These are phyloP conservation scores for Staphylotrichum tortipilum DNA, from an alignment of 495 filamentous ascomycete genomes.

Conservation along the genomic window DNA sequence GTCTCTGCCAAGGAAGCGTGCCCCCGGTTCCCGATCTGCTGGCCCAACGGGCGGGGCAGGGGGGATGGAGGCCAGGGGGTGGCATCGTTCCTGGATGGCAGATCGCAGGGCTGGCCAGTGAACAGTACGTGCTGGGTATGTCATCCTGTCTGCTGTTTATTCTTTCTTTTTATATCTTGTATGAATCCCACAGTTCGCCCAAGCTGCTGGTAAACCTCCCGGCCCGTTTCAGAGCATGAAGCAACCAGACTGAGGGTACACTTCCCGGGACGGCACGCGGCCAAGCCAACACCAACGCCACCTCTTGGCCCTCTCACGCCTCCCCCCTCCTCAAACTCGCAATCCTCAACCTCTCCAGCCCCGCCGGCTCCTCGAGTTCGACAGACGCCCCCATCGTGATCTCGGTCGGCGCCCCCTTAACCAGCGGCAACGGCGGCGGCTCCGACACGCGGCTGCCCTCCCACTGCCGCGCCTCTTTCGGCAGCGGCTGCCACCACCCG, in stretches of 20 bases:
- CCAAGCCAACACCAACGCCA: neutral
- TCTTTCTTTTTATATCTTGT: too few species aligned
- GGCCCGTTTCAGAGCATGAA: too few species aligned
- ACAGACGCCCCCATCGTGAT: slow-evolving; percentile 31
- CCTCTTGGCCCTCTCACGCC: neutral
- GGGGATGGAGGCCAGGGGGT: too few species aligned
- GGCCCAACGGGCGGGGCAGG: too few species aligned
- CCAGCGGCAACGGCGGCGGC: slow-evolving; percentile 5
- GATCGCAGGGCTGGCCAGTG: too few species aligned
- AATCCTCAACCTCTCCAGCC: slow-evolving; percentile 31
- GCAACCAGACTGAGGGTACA: slow-evolving; percentile 1
- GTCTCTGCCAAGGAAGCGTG: too few species aligned
- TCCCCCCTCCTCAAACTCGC: slow-evolving; percentile 18
- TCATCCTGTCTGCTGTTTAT: too few species aligned
- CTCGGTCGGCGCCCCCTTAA: slow-evolving; percentile 8
- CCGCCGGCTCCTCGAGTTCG: slow-evolving; percentile 35
- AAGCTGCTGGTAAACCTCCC: too few species aligned
- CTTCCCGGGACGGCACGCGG: neutral
- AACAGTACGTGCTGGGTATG: too few species aligned
- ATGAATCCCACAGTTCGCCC: too few species aligned
- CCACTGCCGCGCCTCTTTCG: slow-evolving; percentile 49
- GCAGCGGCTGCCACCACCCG: slow-evolving; percentile 63
- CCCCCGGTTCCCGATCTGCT: too few species aligned
- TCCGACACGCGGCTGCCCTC: slow-evolving; percentile 31
- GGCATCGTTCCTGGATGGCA: too few species aligned